Evolutionary conservation across 1,284 basidiomycete genomes (phyloP).

Genomic region (Ceratobasidium sp.): DNA sequence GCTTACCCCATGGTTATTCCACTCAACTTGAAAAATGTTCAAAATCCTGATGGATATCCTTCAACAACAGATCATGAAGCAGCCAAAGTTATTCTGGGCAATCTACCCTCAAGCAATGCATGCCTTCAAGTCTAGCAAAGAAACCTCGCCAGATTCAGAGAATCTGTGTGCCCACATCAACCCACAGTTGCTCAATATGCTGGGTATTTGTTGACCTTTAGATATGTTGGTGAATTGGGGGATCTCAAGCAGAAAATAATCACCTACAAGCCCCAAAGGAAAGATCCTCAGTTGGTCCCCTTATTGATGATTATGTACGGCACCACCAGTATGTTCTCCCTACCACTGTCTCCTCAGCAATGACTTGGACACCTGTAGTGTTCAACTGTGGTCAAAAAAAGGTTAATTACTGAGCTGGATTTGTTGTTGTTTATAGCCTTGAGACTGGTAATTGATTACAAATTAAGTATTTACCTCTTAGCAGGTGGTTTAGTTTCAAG

Average conservation of each 20-base stretch:
- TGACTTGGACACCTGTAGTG: constrained; percentile 52
- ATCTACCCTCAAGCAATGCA: constrained; percentile 56
- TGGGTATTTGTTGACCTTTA: constrained; percentile 48
- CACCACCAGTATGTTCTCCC: constrained; percentile 51
- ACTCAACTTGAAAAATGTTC: constrained; percentile 55
- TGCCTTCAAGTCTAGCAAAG: constrained; percentile 58
- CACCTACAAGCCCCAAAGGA: constrained; percentile 53
- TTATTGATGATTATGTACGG: constrained; percentile 49
- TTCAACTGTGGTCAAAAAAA: constrained; percentile 53
- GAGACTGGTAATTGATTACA: constrained; percentile 47
- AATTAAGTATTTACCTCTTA: no score
- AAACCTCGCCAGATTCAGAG: constrained; percentile 60
- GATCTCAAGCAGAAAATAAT: neutral
- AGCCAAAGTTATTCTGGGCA: constrained; percentile 62
- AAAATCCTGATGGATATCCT: constrained; percentile 60
- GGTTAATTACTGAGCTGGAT: constrained; percentile 58
- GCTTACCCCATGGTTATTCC: constrained; percentile 57
- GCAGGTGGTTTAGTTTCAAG: constrained; percentile 33
- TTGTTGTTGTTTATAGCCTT: constrained; percentile 60
- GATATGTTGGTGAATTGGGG: no score
- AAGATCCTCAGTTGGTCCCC: constrained; percentile 50
- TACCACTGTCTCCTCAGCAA: constrained; percentile 51
- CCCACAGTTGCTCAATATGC: constrained; percentile 59
- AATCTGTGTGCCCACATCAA: constrained; percentile 61
- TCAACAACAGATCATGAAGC: constrained; percentile 61